Conservation (phyloP, 805 yeast genomes). For the Clavispora asparagi region DNA sequence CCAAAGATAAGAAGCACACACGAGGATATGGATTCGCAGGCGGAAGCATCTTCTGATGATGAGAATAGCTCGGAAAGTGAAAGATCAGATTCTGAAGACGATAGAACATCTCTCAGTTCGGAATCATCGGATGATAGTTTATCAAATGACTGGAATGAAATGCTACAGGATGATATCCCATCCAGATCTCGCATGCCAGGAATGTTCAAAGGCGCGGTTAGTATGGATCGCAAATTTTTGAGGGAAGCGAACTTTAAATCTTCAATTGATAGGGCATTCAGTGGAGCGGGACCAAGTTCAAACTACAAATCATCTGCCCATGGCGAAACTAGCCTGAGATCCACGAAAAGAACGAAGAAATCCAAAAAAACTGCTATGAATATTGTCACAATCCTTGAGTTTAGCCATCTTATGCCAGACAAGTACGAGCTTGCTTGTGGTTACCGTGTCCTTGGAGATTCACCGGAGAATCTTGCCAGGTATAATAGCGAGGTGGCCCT, state of each 20-base stretch:
- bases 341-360: conserved; percentile 16
- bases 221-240: conserved; percentile 31
- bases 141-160: conserved; percentile 64
- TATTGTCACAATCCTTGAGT: conserved; percentile 60
- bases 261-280: conserved; percentile 30
- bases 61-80: conserved; percentile 10
- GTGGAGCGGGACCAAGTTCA: conserved; percentile 34
- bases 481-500: conserved; percentile 71
- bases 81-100: conserved; percentile 14
- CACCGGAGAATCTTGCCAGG: conserved; percentile 59
- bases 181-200: conserved; percentile 51
- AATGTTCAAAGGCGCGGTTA: conserved; percentile 36
- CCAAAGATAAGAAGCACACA: conserved; percentile 12
- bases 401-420: conserved; percentile 67
- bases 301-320: conserved; percentile 33
- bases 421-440: conserved; percentile 65
- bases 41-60: background rate
- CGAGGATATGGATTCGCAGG: conserved; percentile 1
- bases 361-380: conserved; percentile 35
- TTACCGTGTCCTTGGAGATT: conserved; percentile 57
- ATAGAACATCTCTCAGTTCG: conserved; percentile 3
- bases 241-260: conserved; percentile 19
- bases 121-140: conserved; percentile 52
- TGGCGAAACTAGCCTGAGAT: conserved; percentile 27
- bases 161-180: conserved; percentile 52